Base-by-base conservation (phyloP, 2,329 filamentous ascomycete species). In the Lachnellula hyalina region DNA sequence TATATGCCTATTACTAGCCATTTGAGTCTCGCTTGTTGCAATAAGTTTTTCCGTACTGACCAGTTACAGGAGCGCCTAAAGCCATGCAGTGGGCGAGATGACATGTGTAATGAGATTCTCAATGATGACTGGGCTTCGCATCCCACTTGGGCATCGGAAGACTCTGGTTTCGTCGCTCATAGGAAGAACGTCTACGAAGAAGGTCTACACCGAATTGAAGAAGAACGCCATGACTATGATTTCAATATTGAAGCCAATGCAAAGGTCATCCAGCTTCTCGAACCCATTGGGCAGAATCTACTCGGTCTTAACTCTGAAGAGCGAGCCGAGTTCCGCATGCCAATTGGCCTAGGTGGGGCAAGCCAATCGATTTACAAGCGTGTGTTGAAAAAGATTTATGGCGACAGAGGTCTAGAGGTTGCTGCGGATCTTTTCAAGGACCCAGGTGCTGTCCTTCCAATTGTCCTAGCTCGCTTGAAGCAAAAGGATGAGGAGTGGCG, bases 91-190 rank as follows among this genome's bases (percentile, higher is more conserved):
- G 94, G 94, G 11, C 88, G 94, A 46, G 94, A 99, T 68, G 91
- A 96, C 70, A 85, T 99, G 63, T 99, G 94, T 74, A 87, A 90
- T 63, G 86, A 87, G 23, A 93, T 99, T 0, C 78, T 99, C 52
- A 99, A 99, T 62, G 94, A 99, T 64, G 90, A 96, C 63, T 99
- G 94, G 94, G 94, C 94, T 2, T 97, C 93, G 25, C 94, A 99
- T 73, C 94, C 94, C 3, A 99, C 94, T 0, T 99, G 94, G 94
- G 94, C 93, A 1, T 97, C 93, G 1, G 94, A 99, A 72, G 94
- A 99, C 68, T 96, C 90, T 45, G 94, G 94, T 0, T 99, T 99
- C 65, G 93, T 99, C 56, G 94, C 94, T 12, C 94, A 99, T 73
- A 85, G 93, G 59, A 99, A 99, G 80, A 99, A 99, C 65, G 84